A percentile compares a stretch with the other conserved stretches of the same genome.
phyloP scores from a whole-genome alignment of 106 monocot species.

The Dioscorea zingiberensis region DNA sequence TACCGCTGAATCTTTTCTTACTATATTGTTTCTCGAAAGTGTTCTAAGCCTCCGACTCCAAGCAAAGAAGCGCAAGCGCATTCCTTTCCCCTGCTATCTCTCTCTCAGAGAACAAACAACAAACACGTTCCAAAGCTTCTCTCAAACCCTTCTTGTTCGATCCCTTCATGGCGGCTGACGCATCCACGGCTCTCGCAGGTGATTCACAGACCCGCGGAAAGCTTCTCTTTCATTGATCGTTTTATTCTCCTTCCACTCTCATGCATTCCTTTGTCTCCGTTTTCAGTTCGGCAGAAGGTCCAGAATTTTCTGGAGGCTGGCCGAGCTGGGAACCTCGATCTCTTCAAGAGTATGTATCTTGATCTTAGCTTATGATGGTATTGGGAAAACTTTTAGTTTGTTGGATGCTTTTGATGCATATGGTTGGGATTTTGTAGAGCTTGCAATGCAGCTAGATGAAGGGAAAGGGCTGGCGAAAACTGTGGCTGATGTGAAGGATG shows the following conservation, averaged over 20 bases:
- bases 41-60: too few relatives aligned
- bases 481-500: conserved; percentile 78
- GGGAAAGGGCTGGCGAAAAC: conserved; percentile 64
- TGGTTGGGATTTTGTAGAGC: conserved; percentile 20
- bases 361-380: background rate
- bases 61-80: too few relatives aligned
- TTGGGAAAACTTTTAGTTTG: background rate
- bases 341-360: conserved; percentile 59
- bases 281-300: conserved; percentile 66
- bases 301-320: conserved; percentile 84
- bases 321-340: conserved; percentile 59
- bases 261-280: background rate
- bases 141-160: too few relatives aligned
- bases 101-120: too few relatives aligned
- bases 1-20: too few relatives aligned
- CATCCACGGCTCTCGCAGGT: conserved; percentile 79
- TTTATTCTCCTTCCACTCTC: background rate
- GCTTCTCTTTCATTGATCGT: background rate
- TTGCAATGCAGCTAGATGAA: conserved; percentile 54
- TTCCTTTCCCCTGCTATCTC: too few relatives aligned
- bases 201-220: background rate
- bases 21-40: too few relatives aligned
- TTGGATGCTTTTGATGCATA: background rate
- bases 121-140: too few relatives aligned
- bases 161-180: conserved; percentile 48